Evolutionary conservation across 2,329 filamentous ascomycete genomes (phyloP), one percentile per base, ranked within the genome.

Genomic region (Diaporthe sp.): DNA sequence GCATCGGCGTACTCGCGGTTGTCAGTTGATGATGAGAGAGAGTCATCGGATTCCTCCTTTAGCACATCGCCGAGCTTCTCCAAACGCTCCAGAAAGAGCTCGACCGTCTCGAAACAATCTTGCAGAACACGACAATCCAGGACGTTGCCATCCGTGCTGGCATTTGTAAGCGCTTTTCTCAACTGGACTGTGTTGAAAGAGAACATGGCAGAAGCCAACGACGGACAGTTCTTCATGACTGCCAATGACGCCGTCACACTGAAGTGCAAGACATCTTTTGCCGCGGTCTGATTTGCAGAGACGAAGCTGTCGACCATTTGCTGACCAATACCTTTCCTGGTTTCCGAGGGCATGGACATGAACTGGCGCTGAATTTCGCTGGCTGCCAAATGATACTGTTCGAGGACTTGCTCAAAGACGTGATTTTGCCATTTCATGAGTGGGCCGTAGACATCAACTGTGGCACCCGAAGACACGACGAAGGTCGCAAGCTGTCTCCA

Each of bases 401-500:
- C 85, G 55, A 92, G 82, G 31, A 91, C 86, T 75, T 90, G 88
- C 72, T 87, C 86, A 78, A 92, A 91, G 44, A 93, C 86, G 28
- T 84, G 86, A 77, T 87, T 88, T 76, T 91, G 88, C 92, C 92
- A 91, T 17, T 85, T 82, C 34, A 84, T 85, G 73, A 93, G 90
- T 0, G 88, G 86, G 42, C 84, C 85, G 22, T 88, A 88, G 2
- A 84, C 82, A 57, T 85, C 83, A 10, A 80, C 79, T 51, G 83
- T 82, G 39, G 85, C 84, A 12, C 85, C 85, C 0, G 83, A 85
- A 0, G 87, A 85, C 7, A 92, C 84, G 34, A 92, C 81, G 78
- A 92, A 93, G 25, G 88, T 87, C 2, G 91, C 87, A 39, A 94
- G 84, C 78, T 93, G 91, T 72, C 84, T 88, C 92, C 92, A 94